Percentiles rank a stretch among this genome's conserved stretches.
These are phyloP conservation scores for Ziziphus jujuba DNA, from an alignment of 306 rosid genomes.

Conservation along the genomic window DNA sequence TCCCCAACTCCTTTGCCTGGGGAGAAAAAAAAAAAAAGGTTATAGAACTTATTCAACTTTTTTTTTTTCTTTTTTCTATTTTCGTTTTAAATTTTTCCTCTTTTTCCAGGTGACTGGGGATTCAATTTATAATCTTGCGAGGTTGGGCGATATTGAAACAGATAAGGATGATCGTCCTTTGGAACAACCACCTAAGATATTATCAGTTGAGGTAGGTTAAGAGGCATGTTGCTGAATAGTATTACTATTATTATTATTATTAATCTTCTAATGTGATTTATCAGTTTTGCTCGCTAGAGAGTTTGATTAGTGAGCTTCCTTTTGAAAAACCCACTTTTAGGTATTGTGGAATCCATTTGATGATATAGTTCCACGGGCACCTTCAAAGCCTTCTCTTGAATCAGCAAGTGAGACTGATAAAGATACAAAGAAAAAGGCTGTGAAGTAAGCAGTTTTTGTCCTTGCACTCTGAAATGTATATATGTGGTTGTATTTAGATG, in stretches of 20 bases:
- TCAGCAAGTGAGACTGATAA: slow-evolving; percentile 51
- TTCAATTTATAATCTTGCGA: slow-evolving; percentile 77
- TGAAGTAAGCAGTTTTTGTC: slow-evolving; percentile 54
- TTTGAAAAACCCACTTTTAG: slow-evolving; percentile 36
- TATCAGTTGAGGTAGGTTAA: slow-evolving; percentile 78
- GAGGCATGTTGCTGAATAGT: not conserved
- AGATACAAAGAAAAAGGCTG: slow-evolving; percentile 69
- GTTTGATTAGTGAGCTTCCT: slow-evolving; percentile 22
- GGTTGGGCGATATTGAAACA: slow-evolving; percentile 81
- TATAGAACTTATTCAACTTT: too few species aligned
- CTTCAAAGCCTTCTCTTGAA: slow-evolving; percentile 34
- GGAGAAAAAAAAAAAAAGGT: not conserved
- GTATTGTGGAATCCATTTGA: slow-evolving; percentile 94
- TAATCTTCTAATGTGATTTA: not conserved
- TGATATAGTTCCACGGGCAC: slow-evolving; percentile 76
- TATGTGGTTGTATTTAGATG: slow-evolving; percentile 17
- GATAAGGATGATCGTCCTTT: slow-evolving; percentile 79
- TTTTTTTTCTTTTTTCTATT: not conserved
- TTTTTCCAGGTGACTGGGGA: slow-evolving; percentile 90
- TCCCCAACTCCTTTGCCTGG: not conserved
- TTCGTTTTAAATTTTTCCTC: not conserved
- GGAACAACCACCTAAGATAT: slow-evolving; percentile 75
- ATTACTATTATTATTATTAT: not conserved
- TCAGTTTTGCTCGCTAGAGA: slow-evolving; percentile 11
- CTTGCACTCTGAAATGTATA: not conserved